Base-by-base conservation (phyloP, 2,329 filamentous ascomycete species). In the Neofusicoccum parvum region DNA sequence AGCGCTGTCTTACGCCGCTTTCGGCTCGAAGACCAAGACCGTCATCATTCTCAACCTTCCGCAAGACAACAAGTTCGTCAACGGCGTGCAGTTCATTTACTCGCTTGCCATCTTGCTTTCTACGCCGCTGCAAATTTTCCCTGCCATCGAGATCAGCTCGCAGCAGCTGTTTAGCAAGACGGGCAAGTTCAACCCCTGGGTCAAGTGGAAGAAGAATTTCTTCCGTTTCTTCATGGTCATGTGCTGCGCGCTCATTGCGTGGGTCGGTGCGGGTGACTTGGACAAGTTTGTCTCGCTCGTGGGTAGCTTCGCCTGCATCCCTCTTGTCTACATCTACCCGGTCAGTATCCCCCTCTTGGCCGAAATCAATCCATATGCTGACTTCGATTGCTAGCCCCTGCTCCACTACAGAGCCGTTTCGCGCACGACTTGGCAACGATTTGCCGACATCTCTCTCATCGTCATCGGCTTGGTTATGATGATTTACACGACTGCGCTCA, bases 121-220 rank as follows among this genome's bases (percentile, higher is more conserved):
- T 41, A 99, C 95, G 0, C 95, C 95, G 5, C 82, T 99, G 66
- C 96, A 99, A 75, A 94, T 99, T 70, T 99, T 98, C 83, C 95
- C 95, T 0, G 95, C 95, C 49, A 98, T 99, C 73, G 91, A 94
- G 74, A 99, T 99, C 73, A 92, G 92, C 39, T 94, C 96, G 79
- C 97, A 96, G 72, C 92, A 93, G 70, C 84, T 98, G 6, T 99
- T 98, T 78, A 96, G 92, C 27, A 86, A 91, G 74, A 97, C 93
- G 68, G 94, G 95, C 71, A 99, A 99, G 80, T 97, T 97, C 81
- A 97, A 98, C 75, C 94, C 93, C 0, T 95, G 92, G 75, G 96
- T 99, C 83, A 99, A 99, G 82, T 99, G 95, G 95, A 92, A 98
- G 85, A 99, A 99, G 88, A 99, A 99, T 72, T 82, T 90, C 39